A percentile compares a stretch with the other conserved stretches of the same genome.
These are phyloP conservation scores for Trichoderma sp. DNA, from an alignment of 2,329 filamentous ascomycete genomes.

Conservation along the genomic window DNA sequence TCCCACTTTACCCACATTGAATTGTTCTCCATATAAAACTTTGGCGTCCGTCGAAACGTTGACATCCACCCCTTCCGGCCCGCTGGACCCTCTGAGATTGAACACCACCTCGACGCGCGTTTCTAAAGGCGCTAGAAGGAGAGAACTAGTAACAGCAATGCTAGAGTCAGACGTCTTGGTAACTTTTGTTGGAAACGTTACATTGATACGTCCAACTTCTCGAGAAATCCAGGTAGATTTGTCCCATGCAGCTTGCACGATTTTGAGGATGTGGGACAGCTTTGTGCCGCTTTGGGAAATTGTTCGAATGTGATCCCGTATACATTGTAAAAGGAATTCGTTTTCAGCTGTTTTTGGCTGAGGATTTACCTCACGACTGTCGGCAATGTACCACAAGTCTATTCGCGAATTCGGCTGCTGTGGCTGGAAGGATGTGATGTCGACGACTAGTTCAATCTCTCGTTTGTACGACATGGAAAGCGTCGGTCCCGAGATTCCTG, in stretches of 20 bases:
- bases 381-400: conserved; percentile 71
- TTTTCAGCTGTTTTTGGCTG: conserved; percentile 65
- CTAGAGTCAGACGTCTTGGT: conserved; percentile 66
- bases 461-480: conserved; percentile 75
- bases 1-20: conserved; percentile 74
- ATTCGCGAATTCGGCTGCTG: conserved; percentile 58
- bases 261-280: conserved; percentile 60
- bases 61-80: conserved; percentile 58
- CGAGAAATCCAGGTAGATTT: conserved; percentile 62
- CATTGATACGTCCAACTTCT: conserved; percentile 64
- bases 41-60: conserved; percentile 57
- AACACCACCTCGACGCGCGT: conserved; percentile 71
- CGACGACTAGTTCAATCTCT: conserved; percentile 74
- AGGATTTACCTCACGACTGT: conserved; percentile 57
- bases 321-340: conserved; percentile 75
- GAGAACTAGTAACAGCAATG: conserved; percentile 61
- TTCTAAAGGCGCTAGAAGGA: conserved; percentile 66
- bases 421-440: conserved; percentile 63
- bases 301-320: conserved; percentile 68
- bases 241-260: conserved; percentile 68
- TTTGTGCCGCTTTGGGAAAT: conserved; percentile 62
- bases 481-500: conserved; percentile 61
- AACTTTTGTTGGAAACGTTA: conserved; percentile 68
- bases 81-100: conserved; percentile 53
- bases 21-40: conserved; percentile 77